These are phyloP conservation scores for Nannochloropsis granulata DNA, from an alignment of 108 stramenopile species.

Conservation along the genomic window DNA sequence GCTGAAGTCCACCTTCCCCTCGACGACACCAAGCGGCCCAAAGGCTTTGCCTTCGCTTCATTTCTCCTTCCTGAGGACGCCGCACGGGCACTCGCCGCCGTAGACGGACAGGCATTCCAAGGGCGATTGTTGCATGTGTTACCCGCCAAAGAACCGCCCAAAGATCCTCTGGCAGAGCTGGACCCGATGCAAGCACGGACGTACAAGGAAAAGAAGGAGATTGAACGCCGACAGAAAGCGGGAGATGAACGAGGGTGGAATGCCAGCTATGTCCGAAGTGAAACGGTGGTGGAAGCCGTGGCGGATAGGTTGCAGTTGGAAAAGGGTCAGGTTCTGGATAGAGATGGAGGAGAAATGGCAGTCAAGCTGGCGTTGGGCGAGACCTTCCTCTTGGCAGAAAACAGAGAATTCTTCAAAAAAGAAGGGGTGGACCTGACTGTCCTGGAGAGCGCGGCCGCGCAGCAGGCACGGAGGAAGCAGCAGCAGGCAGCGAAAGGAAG, in stretches of 20 bases:
- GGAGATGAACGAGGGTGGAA: slow-evolving; percentile 61
- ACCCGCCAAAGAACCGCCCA: slow-evolving; percentile 8
- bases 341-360: slow-evolving; percentile 76
- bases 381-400: slow-evolving; percentile 83
- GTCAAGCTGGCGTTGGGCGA: slow-evolving; percentile 86
- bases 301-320: slow-evolving; percentile 64
- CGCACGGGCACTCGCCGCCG: slow-evolving; percentile 10
- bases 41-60: slow-evolving; percentile 87
- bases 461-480: neutral
- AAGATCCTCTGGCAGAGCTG: neutral
- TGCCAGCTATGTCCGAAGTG: slow-evolving; percentile 77
- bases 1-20: slow-evolving; percentile 77
- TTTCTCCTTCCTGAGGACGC: slow-evolving; percentile 31
- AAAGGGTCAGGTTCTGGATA: slow-evolving; percentile 76
- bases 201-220: slow-evolving; percentile 77
- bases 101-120: slow-evolving; percentile 29
- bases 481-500: neutral
- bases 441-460: slow-evolving; percentile 42
- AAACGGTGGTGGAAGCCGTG: slow-evolving; percentile 83
- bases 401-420: slow-evolving; percentile 61
- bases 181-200: slow-evolving; percentile 33
- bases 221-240: slow-evolving; percentile 61
- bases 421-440: slow-evolving; percentile 77
- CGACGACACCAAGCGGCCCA: slow-evolving; percentile 59
- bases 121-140: slow-evolving; percentile 33